phyloP scores from a whole-genome alignment of 2,329 filamentous ascomycete species.

The Graphilbum fragrans region DNA sequence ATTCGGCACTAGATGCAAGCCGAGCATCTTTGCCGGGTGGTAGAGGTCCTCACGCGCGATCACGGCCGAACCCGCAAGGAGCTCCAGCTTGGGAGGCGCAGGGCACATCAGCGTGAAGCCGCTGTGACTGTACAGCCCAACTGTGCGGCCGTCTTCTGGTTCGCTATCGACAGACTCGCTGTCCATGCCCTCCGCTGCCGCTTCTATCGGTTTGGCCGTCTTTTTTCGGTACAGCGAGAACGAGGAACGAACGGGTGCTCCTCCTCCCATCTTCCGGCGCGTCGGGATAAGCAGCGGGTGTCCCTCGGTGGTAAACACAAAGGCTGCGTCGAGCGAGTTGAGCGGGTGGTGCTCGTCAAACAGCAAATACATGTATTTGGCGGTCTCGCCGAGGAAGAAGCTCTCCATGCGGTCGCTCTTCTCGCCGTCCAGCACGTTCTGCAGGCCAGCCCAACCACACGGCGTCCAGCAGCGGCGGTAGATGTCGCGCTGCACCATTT shows the following conservation, averaged over 20 bases:
- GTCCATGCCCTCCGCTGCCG: conserved; percentile 4
- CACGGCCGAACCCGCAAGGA: conserved; percentile 65
- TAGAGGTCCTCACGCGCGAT: conserved; percentile 74
- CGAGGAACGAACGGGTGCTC: too few relatives aligned
- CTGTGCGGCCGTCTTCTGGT: conserved; percentile 22
- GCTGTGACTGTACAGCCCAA: conserved; percentile 23
- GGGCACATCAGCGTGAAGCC: conserved; percentile 54
- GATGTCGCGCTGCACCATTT: conserved; percentile 89
- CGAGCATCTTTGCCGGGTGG: conserved; percentile 75
- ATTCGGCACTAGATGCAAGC: conserved; percentile 65
- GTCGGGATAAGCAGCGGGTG: conserved; percentile 77
- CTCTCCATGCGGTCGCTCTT: conserved; percentile 95
- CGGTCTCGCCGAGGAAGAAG: conserved; percentile 93
- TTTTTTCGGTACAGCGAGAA: not conserved
- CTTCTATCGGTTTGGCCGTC: not conserved
- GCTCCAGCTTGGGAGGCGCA: conserved; percentile 40
- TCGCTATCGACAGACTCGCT: conserved; percentile 12
- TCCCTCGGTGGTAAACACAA: conserved; percentile 92
- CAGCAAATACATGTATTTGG: conserved; percentile 88
- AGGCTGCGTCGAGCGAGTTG: conserved; percentile 75
- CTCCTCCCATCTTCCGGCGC: not conserved
- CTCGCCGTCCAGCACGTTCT: conserved; percentile 72
- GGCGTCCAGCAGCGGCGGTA: conserved; percentile 76
- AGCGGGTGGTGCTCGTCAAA: conserved; percentile 79
- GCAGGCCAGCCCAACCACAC: conserved; percentile 88